Evolutionary conservation across 1,284 basidiomycete genomes (phyloP).

Genomic region (Ustilago cynodontis): DNA sequence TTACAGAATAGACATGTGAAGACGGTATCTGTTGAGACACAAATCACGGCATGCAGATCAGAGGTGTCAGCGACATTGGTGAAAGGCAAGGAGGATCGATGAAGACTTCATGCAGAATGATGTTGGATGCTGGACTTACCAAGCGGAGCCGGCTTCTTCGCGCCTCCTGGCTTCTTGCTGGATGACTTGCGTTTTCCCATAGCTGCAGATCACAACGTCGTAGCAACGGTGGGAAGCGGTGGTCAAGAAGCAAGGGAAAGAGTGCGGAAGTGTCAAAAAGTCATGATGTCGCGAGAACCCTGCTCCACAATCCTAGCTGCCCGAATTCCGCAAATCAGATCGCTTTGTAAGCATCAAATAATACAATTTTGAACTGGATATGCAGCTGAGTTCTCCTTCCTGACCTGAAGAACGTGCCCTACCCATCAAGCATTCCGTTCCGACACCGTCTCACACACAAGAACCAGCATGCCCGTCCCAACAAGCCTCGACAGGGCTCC

Average conservation of each 20-base stretch:
- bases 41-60: not conserved
- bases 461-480: slow-evolving; percentile 43
- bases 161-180: slow-evolving; percentile 57
- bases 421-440: not conserved
- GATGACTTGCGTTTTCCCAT: slow-evolving; percentile 65
- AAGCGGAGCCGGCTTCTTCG: slow-evolving; percentile 58
- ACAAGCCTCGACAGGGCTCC: slow-evolving; percentile 22
- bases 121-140: slow-evolving; percentile 39
- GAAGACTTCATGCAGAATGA: not conserved
- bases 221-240: not conserved
- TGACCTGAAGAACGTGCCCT: not conserved
- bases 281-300: slow-evolving; percentile 21
- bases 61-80: slow-evolving; percentile 2
- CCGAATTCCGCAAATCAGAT: not conserved
- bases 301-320: slow-evolving; percentile 10
- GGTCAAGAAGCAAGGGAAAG: not conserved
- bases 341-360: slow-evolving; percentile 16
- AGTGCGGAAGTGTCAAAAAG: slow-evolving; percentile 1
- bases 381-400: slow-evolving; percentile 20
- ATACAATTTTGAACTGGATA: slow-evolving; percentile 24
- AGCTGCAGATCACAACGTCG: not conserved
- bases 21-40: slow-evolving; percentile 63
- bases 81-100: too few relatives aligned
- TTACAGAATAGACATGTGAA: slow-evolving; percentile 82
- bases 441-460: not conserved